phyloP scores from a whole-genome alignment of 345 rosid genomes.

The Mallotus nudiflorus region DNA sequence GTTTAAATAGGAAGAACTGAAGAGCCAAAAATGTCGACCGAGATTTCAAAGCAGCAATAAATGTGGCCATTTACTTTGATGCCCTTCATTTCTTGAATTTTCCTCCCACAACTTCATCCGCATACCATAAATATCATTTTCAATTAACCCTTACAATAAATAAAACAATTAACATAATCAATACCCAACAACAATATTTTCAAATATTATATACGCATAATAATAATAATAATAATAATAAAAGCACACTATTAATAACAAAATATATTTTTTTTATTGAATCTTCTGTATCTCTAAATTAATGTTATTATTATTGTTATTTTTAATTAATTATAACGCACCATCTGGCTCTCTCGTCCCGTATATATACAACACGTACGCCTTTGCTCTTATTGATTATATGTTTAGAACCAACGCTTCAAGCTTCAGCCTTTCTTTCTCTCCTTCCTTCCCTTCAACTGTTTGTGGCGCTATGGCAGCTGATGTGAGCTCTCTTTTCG shows the following conservation, averaged over 20 bases:
- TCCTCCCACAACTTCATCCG: constrained; percentile 23
- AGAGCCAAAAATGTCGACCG: constrained; percentile 16
- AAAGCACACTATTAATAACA: too few relatives aligned
- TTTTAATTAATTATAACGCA: constrained; percentile 2
- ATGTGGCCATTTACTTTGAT: constrained; percentile 21
- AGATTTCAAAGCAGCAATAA: constrained; percentile 24
- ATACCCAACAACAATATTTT: not conserved
- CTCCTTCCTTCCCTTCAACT: too few relatives aligned
- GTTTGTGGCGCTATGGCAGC: constrained; percentile 23
- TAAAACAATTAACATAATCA: constrained; percentile 8
- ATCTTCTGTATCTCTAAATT: too few relatives aligned
- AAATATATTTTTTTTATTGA: too few relatives aligned
- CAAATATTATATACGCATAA: too few relatives aligned
- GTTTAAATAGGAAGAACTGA: not conserved
- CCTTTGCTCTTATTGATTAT: too few relatives aligned
- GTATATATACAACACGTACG: not conserved
- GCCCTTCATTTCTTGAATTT: constrained; percentile 21
- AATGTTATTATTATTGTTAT: too few relatives aligned
- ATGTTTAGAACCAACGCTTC: not conserved
- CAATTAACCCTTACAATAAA: constrained; percentile 11
- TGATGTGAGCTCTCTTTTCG: constrained; percentile 32
- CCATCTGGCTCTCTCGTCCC: not conserved
- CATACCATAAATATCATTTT: constrained; percentile 15
- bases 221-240: too few relatives aligned
- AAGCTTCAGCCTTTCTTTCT: too few relatives aligned